These are phyloP conservation scores for Trichaptum fuscoviolaceum DNA, from an alignment of 768 basidiomycete genomes.

Conservation along the genomic window DNA sequence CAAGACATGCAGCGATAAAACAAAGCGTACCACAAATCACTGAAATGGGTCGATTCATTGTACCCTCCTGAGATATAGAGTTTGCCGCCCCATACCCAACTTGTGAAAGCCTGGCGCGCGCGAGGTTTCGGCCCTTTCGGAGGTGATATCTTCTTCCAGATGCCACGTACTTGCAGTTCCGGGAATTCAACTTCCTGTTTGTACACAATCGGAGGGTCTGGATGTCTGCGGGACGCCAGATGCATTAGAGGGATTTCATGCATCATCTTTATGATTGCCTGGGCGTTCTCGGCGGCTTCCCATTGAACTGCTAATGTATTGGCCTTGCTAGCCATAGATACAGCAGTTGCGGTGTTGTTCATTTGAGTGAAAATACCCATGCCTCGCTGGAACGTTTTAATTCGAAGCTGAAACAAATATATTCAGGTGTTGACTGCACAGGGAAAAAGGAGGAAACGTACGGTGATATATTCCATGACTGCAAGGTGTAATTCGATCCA, in stretches of 20 bases:
- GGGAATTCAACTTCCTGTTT: conserved; percentile 14
- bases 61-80: conserved; percentile 10
- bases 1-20: neutral
- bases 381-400: conserved; percentile 18
- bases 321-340: neutral
- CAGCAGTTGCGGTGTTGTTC: conserved; percentile 1
- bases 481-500: conserved; percentile 24
- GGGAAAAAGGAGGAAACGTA: conserved; percentile 20
- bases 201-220: conserved; percentile 20
- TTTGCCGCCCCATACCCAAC: conserved; percentile 20
- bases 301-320: conserved; percentile 11
- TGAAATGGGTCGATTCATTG: conserved; percentile 16
- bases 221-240: conserved; percentile 23
- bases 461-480: conserved; percentile 22
- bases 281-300: conserved; percentile 13
- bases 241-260: neutral
- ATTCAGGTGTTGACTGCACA: conserved; percentile 26
- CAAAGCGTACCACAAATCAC: conserved; percentile 11
- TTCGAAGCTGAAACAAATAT: conserved; percentile 30
- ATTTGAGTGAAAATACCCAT: neutral
- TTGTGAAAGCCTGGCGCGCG: conserved; percentile 21
- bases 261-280: conserved; percentile 7
- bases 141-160: conserved; percentile 28
- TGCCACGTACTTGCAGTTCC: conserved; percentile 29
- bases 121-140: conserved; percentile 22